Percentiles rank a stretch among this genome's conserved stretches.
Evolutionary conservation across 768 basidiomycete species (phyloP).

Genomic region (Lentinus tigrinus): DNA sequence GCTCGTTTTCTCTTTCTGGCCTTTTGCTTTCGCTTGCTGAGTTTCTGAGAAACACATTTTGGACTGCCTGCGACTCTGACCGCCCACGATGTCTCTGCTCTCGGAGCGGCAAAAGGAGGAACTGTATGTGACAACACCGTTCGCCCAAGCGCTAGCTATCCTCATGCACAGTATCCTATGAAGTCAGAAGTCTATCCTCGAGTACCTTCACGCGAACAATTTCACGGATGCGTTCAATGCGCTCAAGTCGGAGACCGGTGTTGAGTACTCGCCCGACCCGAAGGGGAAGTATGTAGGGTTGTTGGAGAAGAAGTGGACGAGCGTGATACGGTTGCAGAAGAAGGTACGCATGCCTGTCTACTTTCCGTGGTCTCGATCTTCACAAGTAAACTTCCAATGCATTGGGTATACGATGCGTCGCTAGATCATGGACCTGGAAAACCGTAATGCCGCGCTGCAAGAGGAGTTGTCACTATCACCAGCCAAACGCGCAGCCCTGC

Average conservation of each 20-base stretch:
- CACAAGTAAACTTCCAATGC: neutral
- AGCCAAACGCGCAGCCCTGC: slow-evolving; percentile 55
- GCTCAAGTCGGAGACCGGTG: slow-evolving; percentile 50
- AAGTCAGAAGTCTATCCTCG: slow-evolving; percentile 80
- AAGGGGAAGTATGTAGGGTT: slow-evolving; percentile 85
- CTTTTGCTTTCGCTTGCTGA: neutral
- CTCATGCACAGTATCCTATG: slow-evolving; percentile 15
- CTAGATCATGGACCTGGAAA: slow-evolving; percentile 95
- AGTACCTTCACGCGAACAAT: slow-evolving; percentile 69
- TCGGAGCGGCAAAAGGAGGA: slow-evolving; percentile 48
- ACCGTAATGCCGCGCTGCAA: slow-evolving; percentile 73
- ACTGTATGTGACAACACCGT: slow-evolving; percentile 36
- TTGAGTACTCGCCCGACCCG: slow-evolving; percentile 77
- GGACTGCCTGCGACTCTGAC: neutral
- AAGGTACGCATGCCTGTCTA: slow-evolving; percentile 52
- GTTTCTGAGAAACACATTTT: neutral
- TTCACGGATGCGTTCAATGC: slow-evolving; percentile 63
- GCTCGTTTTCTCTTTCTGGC: slow-evolving; percentile 8
- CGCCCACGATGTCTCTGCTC: slow-evolving; percentile 38
- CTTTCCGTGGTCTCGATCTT: neutral
- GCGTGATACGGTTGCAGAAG: slow-evolving; percentile 92
- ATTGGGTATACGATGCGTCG: neutral
- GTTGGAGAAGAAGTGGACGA: slow-evolving; percentile 98
- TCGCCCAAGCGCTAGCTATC: neutral
- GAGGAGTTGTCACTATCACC: slow-evolving; percentile 60